phyloP scores from a whole-genome alignment of 805 yeast genomes.

The Kluyveromyces aestuarii region DNA sequence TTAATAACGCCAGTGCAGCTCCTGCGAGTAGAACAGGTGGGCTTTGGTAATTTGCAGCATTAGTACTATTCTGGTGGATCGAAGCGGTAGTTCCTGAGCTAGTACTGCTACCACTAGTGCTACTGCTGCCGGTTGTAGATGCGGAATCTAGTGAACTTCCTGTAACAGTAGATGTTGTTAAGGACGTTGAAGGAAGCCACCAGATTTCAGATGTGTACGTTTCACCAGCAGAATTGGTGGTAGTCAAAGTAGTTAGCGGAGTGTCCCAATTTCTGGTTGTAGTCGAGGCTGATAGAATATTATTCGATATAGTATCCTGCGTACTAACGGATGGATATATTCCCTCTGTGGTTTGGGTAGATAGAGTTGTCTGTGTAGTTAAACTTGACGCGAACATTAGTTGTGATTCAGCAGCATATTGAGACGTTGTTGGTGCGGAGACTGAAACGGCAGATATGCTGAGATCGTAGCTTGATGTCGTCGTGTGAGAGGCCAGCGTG shows the following conservation, averaged over 20 bases:
- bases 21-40: neutral
- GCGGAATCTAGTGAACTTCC: neutral
- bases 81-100: slow-evolving; percentile 5
- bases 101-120: neutral
- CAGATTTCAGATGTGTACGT: slow-evolving; percentile 21
- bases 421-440: neutral
- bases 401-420: neutral
- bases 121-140: neutral
- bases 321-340: neutral
- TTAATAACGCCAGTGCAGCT: neutral
- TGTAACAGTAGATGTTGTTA: neutral
- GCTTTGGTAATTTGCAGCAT: slow-evolving; percentile 6
- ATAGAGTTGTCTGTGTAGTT: neutral
- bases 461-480: neutral
- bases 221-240: slow-evolving; percentile 16
- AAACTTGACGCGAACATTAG: too few relatives aligned
- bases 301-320: neutral
- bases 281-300: neutral
- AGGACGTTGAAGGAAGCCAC: slow-evolving; percentile 20
- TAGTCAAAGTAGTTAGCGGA: slow-evolving; percentile 14
- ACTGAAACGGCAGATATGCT: neutral
- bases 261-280: slow-evolving; percentile 6
- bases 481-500: neutral
- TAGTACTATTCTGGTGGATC: slow-evolving; percentile 10
- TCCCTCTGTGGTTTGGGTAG: neutral